Percentiles rank a stretch among this genome's conserved stretches.
Conservation (phyloP, 768 basidiomycete species). For the Boletellus emodensis region DNA sequence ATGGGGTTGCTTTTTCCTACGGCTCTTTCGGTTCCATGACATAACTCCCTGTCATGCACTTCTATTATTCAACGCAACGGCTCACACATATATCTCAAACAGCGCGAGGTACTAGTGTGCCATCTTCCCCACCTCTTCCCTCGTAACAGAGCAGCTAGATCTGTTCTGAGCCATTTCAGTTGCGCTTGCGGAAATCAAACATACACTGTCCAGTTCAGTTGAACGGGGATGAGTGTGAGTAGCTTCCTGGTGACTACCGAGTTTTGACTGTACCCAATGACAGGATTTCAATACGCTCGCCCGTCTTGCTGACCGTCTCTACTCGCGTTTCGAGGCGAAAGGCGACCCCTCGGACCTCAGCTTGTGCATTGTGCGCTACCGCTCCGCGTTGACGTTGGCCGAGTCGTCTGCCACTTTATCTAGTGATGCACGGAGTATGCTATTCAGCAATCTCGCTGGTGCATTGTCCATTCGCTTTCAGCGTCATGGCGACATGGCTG, state of each 20-base stretch:
- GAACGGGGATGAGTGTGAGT: constrained; percentile 18
- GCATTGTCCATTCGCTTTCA: constrained; percentile 26
- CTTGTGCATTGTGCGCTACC: constrained; percentile 24
- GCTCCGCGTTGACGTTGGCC: constrained; percentile 24
- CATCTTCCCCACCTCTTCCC: constrained; percentile 1
- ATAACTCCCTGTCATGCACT: constrained; percentile 5
- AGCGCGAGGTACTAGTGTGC: constrained; percentile 1
- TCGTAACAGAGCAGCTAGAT: neutral
- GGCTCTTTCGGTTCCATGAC: constrained; percentile 11
- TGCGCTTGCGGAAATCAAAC: neutral
- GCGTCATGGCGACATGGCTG: constrained; percentile 22
- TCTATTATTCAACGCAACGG: constrained; percentile 6
- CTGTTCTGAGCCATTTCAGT: neutral
- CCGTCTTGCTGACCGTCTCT: constrained; percentile 23
- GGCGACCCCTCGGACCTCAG: constrained; percentile 23
- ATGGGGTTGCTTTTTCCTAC: constrained; percentile 4
- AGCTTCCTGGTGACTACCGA: neutral
- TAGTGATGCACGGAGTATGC: constrained; percentile 20
- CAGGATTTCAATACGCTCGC: constrained; percentile 25
- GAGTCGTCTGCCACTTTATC: constrained; percentile 15
- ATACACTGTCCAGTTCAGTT: neutral
- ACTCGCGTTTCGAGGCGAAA: constrained; percentile 20
- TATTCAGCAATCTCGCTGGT: constrained; percentile 28
- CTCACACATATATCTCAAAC: constrained; percentile 15
- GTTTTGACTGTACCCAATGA: neutral